phyloP scores from a whole-genome alignment of 1,284 basidiomycete species.

The Apiotrichum domesticum region DNA sequence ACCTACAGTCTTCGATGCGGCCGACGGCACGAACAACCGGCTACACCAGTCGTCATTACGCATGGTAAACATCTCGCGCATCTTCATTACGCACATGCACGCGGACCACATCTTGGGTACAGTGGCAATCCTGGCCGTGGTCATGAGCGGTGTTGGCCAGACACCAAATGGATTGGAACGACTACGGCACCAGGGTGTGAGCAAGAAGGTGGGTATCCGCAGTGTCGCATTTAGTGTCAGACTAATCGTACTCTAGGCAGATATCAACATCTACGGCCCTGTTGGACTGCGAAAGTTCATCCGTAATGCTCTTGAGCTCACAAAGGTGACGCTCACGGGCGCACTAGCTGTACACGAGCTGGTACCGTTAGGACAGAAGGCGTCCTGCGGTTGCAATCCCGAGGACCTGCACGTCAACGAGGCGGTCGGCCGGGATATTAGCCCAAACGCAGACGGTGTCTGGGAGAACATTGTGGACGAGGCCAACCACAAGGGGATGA shows the following conservation, averaged over 20 bases:
- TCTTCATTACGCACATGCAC: slow-evolving; percentile 89
- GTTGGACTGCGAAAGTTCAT: slow-evolving; percentile 73
- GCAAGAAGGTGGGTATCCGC: slow-evolving; percentile 27
- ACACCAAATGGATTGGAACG: slow-evolving; percentile 31
- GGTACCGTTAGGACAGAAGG: slow-evolving; percentile 53
- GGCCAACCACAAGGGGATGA: slow-evolving; percentile 31
- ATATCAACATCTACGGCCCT: slow-evolving; percentile 75
- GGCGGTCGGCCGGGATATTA: slow-evolving; percentile 59
- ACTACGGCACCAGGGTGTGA: slow-evolving; percentile 29
- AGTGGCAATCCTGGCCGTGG: slow-evolving; percentile 62
- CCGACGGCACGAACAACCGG: slow-evolving; percentile 79
- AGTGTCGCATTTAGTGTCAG: too few relatives aligned
- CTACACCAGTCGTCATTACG: slow-evolving; percentile 61
- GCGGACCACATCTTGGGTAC: slow-evolving; percentile 78
- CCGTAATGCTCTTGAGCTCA: slow-evolving; percentile 65
- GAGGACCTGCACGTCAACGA: slow-evolving; percentile 62
- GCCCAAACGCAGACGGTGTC: slow-evolving; percentile 59
- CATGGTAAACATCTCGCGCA: slow-evolving; percentile 58
- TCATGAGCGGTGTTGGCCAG: slow-evolving; percentile 53
- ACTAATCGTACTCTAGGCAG: slow-evolving; percentile 42
- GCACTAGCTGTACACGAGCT: slow-evolving; percentile 78
- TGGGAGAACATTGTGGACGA: slow-evolving; percentile 57
- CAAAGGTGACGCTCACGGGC: slow-evolving; percentile 59
- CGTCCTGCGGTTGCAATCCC: slow-evolving; percentile 52
- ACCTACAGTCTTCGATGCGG: slow-evolving; percentile 71